Conservation (phyloP, 2,329 filamentous ascomycete species). For the Aureobasidium mangrovei region DNA sequence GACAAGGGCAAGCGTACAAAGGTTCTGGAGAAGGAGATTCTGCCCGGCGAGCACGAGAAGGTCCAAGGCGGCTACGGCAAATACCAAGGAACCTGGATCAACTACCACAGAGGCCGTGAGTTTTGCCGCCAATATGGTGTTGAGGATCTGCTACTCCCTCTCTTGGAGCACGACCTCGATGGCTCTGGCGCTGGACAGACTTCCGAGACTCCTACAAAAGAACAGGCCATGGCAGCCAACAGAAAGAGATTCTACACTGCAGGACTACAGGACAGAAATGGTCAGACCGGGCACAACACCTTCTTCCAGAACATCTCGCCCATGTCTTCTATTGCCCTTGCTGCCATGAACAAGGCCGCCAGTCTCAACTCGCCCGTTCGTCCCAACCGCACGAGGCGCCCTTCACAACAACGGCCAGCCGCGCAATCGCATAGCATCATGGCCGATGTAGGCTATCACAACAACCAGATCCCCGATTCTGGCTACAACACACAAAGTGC, state of each 20-base stretch:
- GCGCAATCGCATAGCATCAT: slow-evolving; percentile 50
- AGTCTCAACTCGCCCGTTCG: slow-evolving; percentile 78
- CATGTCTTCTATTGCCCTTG: slow-evolving; percentile 85
- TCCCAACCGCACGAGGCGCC: slow-evolving; percentile 60
- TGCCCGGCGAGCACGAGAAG: slow-evolving; percentile 94
- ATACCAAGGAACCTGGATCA: slow-evolving; percentile 98
- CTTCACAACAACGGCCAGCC: slow-evolving; percentile 56
- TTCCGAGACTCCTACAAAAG: slow-evolving; percentile 92
- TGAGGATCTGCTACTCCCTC: slow-evolving; percentile 63
- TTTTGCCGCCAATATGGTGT: slow-evolving; percentile 76
- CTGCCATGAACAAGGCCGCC: slow-evolving; percentile 86
- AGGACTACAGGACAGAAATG: slow-evolving; percentile 54
- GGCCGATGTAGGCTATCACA: slow-evolving; percentile 23
- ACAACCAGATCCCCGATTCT: slow-evolving; percentile 50
- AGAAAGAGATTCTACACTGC: slow-evolving; percentile 85
- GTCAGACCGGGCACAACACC: slow-evolving; percentile 56
- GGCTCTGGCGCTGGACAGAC: slow-evolving; percentile 63
- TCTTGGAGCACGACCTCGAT: slow-evolving; percentile 73
- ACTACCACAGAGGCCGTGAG: slow-evolving; percentile 81
- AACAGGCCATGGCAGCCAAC: slow-evolving; percentile 91
- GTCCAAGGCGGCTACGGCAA: slow-evolving; percentile 98
- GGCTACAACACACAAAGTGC: slow-evolving; percentile 53
- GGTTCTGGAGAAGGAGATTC: slow-evolving; percentile 94
- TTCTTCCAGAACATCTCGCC: slow-evolving; percentile 97
- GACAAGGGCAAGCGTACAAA: slow-evolving; percentile 98